phyloP scores from a whole-genome alignment of 805 yeast genomes.

The Candida tibetensis region DNA sequence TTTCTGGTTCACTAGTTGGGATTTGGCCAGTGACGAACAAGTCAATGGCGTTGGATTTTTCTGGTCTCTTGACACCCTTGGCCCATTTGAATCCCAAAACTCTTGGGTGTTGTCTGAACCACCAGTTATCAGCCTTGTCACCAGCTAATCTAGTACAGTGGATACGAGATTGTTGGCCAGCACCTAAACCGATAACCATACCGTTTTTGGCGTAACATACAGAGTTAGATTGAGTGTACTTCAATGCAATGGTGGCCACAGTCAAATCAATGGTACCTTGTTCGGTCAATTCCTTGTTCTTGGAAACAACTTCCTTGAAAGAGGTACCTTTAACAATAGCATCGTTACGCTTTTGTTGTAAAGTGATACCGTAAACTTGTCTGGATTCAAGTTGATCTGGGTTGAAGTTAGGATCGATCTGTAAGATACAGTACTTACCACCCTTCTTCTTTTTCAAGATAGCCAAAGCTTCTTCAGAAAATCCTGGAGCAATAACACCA shows the following conservation, averaged over 20 bases:
- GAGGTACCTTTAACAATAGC: conserved; percentile 89
- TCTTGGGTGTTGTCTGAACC: conserved; percentile 98
- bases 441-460: conserved; percentile 89
- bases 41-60: conserved; percentile 97
- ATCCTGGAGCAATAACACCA: conserved; percentile 99
- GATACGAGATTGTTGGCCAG: conserved; percentile 99
- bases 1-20: conserved; percentile 90
- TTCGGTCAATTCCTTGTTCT: conserved; percentile 81
- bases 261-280: conserved; percentile 92
- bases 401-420: conserved; percentile 90
- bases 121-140: conserved; percentile 99
- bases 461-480: conserved; percentile 85
- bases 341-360: conserved; percentile 97
- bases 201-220: conserved; percentile 98
- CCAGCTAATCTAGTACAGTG: conserved; percentile 99
- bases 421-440: conserved; percentile 95
- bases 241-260: conserved; percentile 95
- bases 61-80: conserved; percentile 97
- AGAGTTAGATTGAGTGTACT: conserved; percentile 97
- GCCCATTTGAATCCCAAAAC: conserved; percentile 96
- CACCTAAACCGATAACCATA: conserved; percentile 98
- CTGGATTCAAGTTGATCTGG: conserved; percentile 84
- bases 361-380: conserved; percentile 92
- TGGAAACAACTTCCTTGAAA: conserved; percentile 87
- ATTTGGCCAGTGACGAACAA: conserved; percentile 87